These are phyloP conservation scores for Rubus idaeus DNA, from an alignment of 306 rosid genomes.

Conservation along the genomic window DNA sequence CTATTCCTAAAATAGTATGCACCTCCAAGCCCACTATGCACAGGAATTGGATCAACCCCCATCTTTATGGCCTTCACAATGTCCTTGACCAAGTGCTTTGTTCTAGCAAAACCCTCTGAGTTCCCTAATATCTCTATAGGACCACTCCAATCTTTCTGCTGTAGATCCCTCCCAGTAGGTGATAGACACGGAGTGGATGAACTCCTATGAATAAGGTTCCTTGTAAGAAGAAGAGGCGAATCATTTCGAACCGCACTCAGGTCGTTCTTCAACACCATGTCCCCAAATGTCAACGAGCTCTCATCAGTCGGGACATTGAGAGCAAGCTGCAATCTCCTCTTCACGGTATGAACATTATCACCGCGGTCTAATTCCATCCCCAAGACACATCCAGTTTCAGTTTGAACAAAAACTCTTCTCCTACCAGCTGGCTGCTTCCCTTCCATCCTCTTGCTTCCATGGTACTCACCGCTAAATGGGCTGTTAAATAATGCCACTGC, in stretches of 20 bases:
- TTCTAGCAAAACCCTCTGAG: slow-evolving; percentile 44
- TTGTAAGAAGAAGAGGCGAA: slow-evolving; percentile 78
- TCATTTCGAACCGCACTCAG: slow-evolving; percentile 80
- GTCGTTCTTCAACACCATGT: slow-evolving; percentile 80
- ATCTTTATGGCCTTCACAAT: slow-evolving; percentile 68
- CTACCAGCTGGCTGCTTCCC: slow-evolving; percentile 64
- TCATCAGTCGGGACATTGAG: slow-evolving; percentile 87
- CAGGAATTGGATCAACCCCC: slow-evolving; percentile 87
- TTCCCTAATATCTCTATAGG: slow-evolving; percentile 85
- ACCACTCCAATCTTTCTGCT: slow-evolving; percentile 79
- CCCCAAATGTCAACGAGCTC: slow-evolving; percentile 90
- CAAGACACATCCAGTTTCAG: slow-evolving; percentile 84
- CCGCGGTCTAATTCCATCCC: slow-evolving; percentile 88
- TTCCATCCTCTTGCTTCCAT: slow-evolving; percentile 52
- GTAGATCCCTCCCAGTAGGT: slow-evolving; percentile 81
- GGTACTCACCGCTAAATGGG: slow-evolving; percentile 63
- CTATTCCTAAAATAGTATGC: slow-evolving; percentile 83
- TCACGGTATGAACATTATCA: slow-evolving; percentile 94
- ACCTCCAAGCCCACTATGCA: slow-evolving; percentile 92
- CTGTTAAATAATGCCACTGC: slow-evolving; percentile 68
- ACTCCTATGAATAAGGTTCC: slow-evolving; percentile 81
- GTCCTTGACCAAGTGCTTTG: slow-evolving; percentile 55
- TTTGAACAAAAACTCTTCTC: slow-evolving; percentile 87
- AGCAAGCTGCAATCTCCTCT: slow-evolving; percentile 90
- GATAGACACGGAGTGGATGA: slow-evolving; percentile 97